These are phyloP conservation scores for Yueomyces sp. DNA, from an alignment of 805 yeast species.

Conservation along the genomic window DNA sequence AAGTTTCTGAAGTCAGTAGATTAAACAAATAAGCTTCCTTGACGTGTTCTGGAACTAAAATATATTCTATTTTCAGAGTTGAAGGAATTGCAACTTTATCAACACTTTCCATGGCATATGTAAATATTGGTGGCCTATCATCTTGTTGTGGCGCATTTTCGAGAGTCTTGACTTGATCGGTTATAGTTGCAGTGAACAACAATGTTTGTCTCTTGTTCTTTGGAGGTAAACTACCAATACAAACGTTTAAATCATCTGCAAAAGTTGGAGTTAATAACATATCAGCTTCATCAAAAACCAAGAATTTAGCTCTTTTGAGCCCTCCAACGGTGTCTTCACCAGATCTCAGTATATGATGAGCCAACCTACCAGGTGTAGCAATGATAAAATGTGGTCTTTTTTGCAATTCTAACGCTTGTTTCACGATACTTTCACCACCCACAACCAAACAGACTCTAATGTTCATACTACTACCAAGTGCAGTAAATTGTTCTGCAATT, in stretches of 20 bases:
- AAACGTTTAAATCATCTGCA: conserved; percentile 60
- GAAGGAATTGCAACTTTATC: conserved; percentile 74
- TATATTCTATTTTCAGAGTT: conserved; percentile 48
- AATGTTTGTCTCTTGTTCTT: conserved; percentile 72
- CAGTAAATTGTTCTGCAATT: conserved; percentile 92
- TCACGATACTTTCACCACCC: conserved; percentile 91
- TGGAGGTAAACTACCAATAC: conserved; percentile 60
- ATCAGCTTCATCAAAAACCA: conserved; percentile 95
- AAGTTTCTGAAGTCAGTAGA: conserved; percentile 48
- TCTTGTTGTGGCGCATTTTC: conserved; percentile 47
- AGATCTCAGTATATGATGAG: conserved; percentile 76
- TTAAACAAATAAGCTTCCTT: conserved; percentile 79
- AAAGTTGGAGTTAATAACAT: conserved; percentile 74
- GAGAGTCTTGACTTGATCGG: conserved; percentile 77
- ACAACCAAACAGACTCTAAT: conserved; percentile 72
- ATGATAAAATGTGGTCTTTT: conserved; percentile 84
- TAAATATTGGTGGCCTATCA: conserved; percentile 40
- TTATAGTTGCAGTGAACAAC: conserved; percentile 89
- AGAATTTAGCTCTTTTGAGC: conserved; percentile 57
- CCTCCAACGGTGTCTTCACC: conserved; percentile 84
- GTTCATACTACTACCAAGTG: conserved; percentile 82
- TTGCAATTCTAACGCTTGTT: conserved; percentile 73
- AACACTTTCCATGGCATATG: conserved; percentile 62
- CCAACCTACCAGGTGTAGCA: conserved; percentile 95
- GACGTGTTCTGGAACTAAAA: conserved; percentile 75